A percentile compares a stretch with the other conserved stretches of the same genome.
Conservation (phyloP, 2,329 filamentous ascomycete species). For the Diaporthe longicolla region DNA sequence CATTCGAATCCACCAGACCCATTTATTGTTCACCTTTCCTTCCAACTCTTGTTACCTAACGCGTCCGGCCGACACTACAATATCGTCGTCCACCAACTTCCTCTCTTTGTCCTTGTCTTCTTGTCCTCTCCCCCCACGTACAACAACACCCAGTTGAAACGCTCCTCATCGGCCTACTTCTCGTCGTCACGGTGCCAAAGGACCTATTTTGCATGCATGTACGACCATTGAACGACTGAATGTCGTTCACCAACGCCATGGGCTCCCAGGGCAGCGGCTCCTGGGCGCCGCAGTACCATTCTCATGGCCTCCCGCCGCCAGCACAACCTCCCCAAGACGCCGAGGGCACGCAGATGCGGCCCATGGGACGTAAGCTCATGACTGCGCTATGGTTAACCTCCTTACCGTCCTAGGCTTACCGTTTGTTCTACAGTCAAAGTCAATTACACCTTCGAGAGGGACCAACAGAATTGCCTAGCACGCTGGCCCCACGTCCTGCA, state of each 20-base stretch:
- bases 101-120: constrained; percentile 9
- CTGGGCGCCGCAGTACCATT: constrained; percentile 41
- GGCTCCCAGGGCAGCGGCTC: constrained; percentile 41
- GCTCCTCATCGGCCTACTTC: constrained; percentile 2
- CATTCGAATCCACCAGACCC: constrained; percentile 11
- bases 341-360: constrained; percentile 70
- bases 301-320: constrained; percentile 48
- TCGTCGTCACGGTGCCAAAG: constrained; percentile 7
- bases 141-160: constrained; percentile 6
- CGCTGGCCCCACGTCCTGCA: constrained; percentile 84
- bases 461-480: constrained; percentile 90
- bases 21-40: constrained; percentile 26
- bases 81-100: neutral
- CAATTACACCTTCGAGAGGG: constrained; percentile 94
- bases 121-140: neutral
- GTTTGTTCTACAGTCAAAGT: constrained; percentile 81
- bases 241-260: constrained; percentile 46
- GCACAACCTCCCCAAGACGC: constrained; percentile 46
- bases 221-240: constrained; percentile 35
- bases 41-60: constrained; percentile 12
- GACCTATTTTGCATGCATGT: constrained; percentile 28
- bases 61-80: constrained; percentile 17
- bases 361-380: constrained; percentile 73
- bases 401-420: constrained; percentile 40
- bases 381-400: constrained; percentile 50